Percentiles rank a stretch among this genome's conserved stretches.
phyloP scores from a whole-genome alignment of 345 rosid genomes.

The Raphanus raphanistrum region DNA sequence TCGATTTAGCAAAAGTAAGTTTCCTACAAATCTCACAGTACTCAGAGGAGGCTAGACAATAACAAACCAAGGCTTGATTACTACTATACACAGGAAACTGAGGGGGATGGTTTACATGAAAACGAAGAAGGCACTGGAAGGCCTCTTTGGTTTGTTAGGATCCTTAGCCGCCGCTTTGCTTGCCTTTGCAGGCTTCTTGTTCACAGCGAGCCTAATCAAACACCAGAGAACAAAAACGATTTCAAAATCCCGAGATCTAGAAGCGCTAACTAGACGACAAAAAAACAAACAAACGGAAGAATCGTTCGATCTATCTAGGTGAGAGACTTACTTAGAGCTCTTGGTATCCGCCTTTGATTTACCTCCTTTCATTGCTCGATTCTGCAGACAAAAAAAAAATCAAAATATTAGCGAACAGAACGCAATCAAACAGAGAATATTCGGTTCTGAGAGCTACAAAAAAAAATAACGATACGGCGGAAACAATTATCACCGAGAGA shows the following conservation, averaged over 20 bases:
- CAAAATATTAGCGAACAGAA: slow-evolving; percentile 31
- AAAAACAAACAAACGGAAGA: neutral
- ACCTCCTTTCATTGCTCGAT: slow-evolving; percentile 87
- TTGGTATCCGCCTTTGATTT: slow-evolving; percentile 79
- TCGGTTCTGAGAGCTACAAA: neutral
- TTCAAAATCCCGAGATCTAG: slow-evolving; percentile 33
- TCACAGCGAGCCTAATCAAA: slow-evolving; percentile 73
- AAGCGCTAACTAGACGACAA: neutral
- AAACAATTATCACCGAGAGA: neutral
- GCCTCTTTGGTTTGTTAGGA: slow-evolving; percentile 75
- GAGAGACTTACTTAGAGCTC: slow-evolving; percentile 60
- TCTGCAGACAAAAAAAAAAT: slow-evolving; percentile 45
- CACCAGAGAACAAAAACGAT: slow-evolving; percentile 31
- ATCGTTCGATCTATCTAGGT: slow-evolving; percentile 18
- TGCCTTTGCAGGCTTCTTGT: slow-evolving; percentile 60
- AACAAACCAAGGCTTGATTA: neutral
- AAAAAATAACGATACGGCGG: neutral
- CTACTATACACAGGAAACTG: neutral
- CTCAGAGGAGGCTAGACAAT: neutral
- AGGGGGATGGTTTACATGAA: slow-evolving; percentile 61
- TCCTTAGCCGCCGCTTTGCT: slow-evolving; percentile 57
- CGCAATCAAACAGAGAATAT: slow-evolving; percentile 6
- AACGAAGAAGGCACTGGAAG: slow-evolving; percentile 77
- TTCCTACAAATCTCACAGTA: neutral
- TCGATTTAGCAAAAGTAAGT: neutral